Conservation (phyloP, 208 protist species). For the Jaenimonas drosophilae region DNA sequence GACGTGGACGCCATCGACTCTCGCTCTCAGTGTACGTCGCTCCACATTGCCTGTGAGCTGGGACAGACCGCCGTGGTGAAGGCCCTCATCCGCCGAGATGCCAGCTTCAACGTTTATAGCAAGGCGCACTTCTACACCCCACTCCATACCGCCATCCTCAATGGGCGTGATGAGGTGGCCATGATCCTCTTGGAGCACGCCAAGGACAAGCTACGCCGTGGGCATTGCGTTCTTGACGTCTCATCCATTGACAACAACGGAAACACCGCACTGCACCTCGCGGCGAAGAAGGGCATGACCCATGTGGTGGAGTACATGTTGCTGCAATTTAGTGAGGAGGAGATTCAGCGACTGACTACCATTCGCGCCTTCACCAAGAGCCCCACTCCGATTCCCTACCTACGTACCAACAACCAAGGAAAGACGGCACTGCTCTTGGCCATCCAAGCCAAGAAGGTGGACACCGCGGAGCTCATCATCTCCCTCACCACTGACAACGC, state of each 20-base stretch:
- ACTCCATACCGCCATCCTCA: slow-evolving; percentile 48
- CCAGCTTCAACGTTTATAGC: slow-evolving; percentile 40
- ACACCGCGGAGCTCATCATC: slow-evolving; percentile 51
- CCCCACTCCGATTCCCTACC: not conserved
- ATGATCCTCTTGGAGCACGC: slow-evolving; percentile 64
- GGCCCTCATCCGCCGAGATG: slow-evolving; percentile 38
- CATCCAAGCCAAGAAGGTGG: slow-evolving; percentile 39
- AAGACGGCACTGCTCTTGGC: slow-evolving; percentile 61
- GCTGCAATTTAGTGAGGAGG: slow-evolving; percentile 56
- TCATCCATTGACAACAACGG: slow-evolving; percentile 47
- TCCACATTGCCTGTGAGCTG: slow-evolving; percentile 74
- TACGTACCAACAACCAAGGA: slow-evolving; percentile 32
- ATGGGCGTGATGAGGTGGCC: slow-evolving; percentile 39
- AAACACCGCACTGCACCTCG: slow-evolving; percentile 61
- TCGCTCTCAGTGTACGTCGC: slow-evolving; percentile 47
- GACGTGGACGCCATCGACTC: slow-evolving; percentile 64
- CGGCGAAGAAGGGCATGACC: slow-evolving; percentile 30
- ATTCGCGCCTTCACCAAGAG: too few species aligned
- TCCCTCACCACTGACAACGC: slow-evolving; percentile 11
- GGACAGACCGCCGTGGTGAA: slow-evolving; percentile 40
- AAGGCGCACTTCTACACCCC: slow-evolving; percentile 49
- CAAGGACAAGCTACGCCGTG: slow-evolving; percentile 60
- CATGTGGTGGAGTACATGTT: slow-evolving; percentile 74
- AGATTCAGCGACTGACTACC: slow-evolving; percentile 40
- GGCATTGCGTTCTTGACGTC: slow-evolving; percentile 48